A percentile compares a stretch with the other conserved stretches of the same genome.
These are phyloP conservation scores for Neohortaea acidophila DNA, from an alignment of 495 filamentous ascomycete species.

Conservation along the genomic window DNA sequence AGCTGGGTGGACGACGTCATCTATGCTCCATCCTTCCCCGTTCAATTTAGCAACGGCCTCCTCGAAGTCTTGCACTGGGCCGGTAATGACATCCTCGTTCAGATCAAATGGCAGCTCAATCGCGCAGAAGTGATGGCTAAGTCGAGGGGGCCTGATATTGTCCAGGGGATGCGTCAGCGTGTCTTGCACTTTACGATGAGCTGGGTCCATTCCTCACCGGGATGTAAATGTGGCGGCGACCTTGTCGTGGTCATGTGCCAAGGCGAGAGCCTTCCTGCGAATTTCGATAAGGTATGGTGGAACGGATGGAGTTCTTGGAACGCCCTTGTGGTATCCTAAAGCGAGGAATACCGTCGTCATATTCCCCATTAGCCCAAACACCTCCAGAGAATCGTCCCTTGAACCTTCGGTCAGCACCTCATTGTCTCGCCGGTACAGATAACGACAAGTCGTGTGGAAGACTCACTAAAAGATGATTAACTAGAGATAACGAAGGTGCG, in stretches of 20 bases:
- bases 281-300: neutral
- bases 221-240: neutral
- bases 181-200: too few species aligned
- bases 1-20: neutral
- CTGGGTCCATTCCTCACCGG: neutral
- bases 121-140: constrained; percentile 1
- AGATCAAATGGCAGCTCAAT: neutral
- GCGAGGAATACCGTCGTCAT: neutral
- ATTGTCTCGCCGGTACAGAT: too few species aligned
- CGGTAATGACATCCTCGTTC: neutral
- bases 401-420: too few species aligned
- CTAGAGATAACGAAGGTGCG: too few species aligned
- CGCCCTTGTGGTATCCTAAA: neutral
- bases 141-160: neutral
- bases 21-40: neutral
- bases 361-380: neutral
- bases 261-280: neutral
- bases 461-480: too few species aligned
- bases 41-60: neutral
- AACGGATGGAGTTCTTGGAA: neutral
- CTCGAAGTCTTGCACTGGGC: neutral
- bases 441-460: too few species aligned
- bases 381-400: neutral
- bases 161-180: too few species aligned
- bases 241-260: constrained; percentile 1